Conservation (phyloP, 306 rosid genomes). For the Fragaria ananassa region DNA sequence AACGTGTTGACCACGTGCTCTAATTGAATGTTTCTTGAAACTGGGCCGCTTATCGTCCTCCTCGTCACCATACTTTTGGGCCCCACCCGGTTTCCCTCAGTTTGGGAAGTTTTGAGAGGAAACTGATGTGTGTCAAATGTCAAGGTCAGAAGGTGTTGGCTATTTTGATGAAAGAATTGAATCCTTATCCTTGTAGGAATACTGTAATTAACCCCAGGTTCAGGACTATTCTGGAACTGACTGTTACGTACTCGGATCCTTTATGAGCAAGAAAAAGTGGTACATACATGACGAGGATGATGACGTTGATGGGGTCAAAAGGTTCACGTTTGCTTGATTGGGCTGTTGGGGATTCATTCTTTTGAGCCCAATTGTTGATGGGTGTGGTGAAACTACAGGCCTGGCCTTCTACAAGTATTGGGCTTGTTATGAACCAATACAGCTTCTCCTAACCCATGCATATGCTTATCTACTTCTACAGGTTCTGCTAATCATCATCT, state of each 20-base stretch:
- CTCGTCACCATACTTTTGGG: not conserved
- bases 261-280: not conserved
- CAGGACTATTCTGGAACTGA: not conserved
- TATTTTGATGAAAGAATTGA: not conserved
- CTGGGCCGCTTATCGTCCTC: conserved; percentile 6
- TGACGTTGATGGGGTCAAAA: not conserved
- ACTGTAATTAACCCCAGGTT: no score
- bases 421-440: not conserved
- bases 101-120: conserved; percentile 7
- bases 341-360: not conserved
- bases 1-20: not conserved
- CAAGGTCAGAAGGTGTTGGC: not conserved
- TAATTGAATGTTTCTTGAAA: not conserved
- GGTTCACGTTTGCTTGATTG: not conserved
- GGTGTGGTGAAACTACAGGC: not conserved
- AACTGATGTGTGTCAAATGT: not conserved
- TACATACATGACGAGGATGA: not conserved
- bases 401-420: not conserved
- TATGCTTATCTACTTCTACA: no score
- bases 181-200: not conserved
- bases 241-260: not conserved
- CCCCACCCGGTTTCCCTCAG: not conserved
- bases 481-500: no score
- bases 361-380: not conserved
- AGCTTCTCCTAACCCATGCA: no score